Evolutionary conservation across 2,329 filamentous ascomycete species (phyloP).

Genomic region (Verticillium longisporum): DNA sequence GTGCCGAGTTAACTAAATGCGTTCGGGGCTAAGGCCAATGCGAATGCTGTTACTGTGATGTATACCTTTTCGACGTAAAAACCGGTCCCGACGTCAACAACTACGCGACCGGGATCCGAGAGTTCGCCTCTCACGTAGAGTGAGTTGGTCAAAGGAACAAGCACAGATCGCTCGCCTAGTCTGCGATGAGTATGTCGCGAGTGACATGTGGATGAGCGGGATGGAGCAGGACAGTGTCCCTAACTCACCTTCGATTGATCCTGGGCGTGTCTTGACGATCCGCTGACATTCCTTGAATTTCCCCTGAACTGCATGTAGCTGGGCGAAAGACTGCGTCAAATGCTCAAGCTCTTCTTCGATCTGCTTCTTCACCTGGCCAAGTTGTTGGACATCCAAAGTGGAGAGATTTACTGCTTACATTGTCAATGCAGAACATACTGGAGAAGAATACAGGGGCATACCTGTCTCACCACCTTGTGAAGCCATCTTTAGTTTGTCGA

Average conservation of each 20-base stretch:
- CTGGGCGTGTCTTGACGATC: slow-evolving; percentile 52
- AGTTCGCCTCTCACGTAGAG: slow-evolving; percentile 86
- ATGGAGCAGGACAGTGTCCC: too few species aligned
- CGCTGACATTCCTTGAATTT: slow-evolving; percentile 89
- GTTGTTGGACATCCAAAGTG: slow-evolving; percentile 74
- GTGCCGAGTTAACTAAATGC: not conserved
- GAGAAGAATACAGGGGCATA: not conserved
- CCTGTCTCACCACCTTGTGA: slow-evolving; percentile 8
- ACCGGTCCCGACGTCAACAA: slow-evolving; percentile 90
- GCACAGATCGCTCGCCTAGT: slow-evolving; percentile 43
- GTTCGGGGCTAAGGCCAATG: too few species aligned
- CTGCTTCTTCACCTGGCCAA: slow-evolving; percentile 89
- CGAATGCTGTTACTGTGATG: too few species aligned
- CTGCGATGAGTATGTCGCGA: not conserved
- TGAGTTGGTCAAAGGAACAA: slow-evolving; percentile 92
- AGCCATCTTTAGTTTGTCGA: slow-evolving; percentile 2
- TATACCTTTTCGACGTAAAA: slow-evolving; percentile 88
- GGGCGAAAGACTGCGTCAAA: slow-evolving; percentile 81
- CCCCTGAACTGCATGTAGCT: slow-evolving; percentile 80
- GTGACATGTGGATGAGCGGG: not conserved
- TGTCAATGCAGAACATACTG: not conserved
- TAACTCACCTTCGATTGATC: slow-evolving; percentile 20
- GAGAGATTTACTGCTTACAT: slow-evolving; percentile 52
- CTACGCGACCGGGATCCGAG: slow-evolving; percentile 65
- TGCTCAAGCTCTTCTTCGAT: slow-evolving; percentile 95